phyloP scores from a whole-genome alignment of 306 rosid genomes.

The Albizia julibrissin region DNA sequence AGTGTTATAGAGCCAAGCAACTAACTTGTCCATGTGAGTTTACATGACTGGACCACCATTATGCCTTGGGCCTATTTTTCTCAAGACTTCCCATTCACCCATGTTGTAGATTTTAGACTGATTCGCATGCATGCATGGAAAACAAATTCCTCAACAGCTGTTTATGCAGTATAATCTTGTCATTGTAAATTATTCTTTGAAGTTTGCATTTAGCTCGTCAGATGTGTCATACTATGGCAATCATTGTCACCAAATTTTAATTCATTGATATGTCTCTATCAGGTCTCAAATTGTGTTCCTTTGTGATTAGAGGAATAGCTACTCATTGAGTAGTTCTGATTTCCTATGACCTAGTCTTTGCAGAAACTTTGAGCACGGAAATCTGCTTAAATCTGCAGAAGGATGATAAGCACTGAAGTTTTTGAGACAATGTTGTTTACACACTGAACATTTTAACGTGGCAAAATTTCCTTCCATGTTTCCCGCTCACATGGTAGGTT shows the following conservation, averaged over 20 bases:
- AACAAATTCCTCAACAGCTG: neutral
- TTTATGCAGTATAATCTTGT: neutral
- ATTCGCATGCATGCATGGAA: neutral
- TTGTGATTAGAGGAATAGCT: neutral
- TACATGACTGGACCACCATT: constrained; percentile 3
- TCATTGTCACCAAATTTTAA: constrained; percentile 6
- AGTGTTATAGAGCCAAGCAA: constrained; percentile 4
- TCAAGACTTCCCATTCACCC: neutral
- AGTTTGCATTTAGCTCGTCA: neutral
- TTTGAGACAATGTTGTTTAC: constrained; percentile 1
- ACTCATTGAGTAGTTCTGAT: constrained; percentile 18
- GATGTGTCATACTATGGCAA: neutral
- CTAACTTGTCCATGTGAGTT: constrained; percentile 35
- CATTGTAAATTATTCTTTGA: neutral
- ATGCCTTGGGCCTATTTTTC: neutral
- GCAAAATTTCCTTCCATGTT: neutral
- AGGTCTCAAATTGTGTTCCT: neutral
- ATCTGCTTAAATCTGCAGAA: constrained; percentile 20
- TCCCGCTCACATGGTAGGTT: neutral
- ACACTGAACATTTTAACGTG: neutral
- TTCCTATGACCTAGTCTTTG: constrained; percentile 12
- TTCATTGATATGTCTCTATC: neutral
- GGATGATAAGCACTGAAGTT: constrained; percentile 12
- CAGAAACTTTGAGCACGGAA: constrained; percentile 14
- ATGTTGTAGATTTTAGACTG: neutral